phyloP scores from a whole-genome alignment of 139 green algal species.

The Mesotaenium endlicherianum region DNA sequence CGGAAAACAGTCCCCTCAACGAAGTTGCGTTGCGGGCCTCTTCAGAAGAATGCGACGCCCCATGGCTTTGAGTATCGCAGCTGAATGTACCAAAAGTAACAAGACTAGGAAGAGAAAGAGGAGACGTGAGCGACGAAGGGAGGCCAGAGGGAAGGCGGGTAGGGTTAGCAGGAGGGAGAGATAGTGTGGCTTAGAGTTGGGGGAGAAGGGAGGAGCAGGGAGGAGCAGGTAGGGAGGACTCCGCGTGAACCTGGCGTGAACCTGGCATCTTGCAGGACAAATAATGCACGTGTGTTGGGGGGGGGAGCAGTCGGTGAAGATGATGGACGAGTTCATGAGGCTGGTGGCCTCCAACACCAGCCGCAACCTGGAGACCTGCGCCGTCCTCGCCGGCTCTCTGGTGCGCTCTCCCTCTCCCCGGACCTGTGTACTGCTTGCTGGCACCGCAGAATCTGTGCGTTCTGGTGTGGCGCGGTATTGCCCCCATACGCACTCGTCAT shows the following conservation, averaged over 20 bases:
- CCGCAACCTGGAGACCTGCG: constrained; percentile 80
- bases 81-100: too few species aligned
- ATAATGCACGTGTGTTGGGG: background rate
- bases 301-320: constrained; percentile 21
- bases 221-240: background rate
- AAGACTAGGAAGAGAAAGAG: too few species aligned
- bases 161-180: background rate
- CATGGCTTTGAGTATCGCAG: too few species aligned
- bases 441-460: too few species aligned
- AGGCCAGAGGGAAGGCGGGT: background rate
- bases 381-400: constrained; percentile 79
- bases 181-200: background rate
- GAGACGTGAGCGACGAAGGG: background rate
- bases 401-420: too few species aligned
- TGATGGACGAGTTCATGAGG: constrained; percentile 55
- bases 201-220: background rate
- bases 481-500: background rate
- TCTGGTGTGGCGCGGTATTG: too few species aligned
- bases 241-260: too few species aligned
- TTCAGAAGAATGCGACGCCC: too few species aligned
- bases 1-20: too few species aligned
- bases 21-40: too few species aligned
- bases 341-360: constrained; percentile 64
- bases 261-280: background rate
- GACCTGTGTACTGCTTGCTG: too few species aligned